Evolutionary conservation across 345 rosid species (phyloP), one percentile per base, ranked within the genome.

Genomic region (Lepidium aucheri): DNA sequence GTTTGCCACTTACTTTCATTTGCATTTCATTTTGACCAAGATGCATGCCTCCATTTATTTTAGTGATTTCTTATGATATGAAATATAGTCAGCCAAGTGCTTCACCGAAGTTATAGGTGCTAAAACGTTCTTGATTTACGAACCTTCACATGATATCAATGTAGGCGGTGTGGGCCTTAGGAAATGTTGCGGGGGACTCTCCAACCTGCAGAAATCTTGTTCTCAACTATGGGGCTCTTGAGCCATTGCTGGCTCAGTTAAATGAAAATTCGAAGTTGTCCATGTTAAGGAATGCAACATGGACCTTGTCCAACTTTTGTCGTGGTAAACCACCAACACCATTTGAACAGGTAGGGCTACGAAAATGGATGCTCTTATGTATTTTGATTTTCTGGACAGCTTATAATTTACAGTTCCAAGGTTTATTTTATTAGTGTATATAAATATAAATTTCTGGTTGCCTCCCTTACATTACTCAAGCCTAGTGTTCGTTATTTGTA

Each of bases 151-250:
- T 56, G 57, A 3, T 59, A 59, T 38, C 22, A 9, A 42, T 79
- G 39, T 18, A 83, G 90, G 94, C 90, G 2, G 90, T 87, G 53
- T 84, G 90, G 94, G 90, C 94, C 54, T 78, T 87, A 73, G 94
- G 94, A 49, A 84, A 83, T 79, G 88, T 87, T 74, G 94, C 90
- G 49, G 90, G 90, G 49, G 90, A 87, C 72, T 87, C 90, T 9
- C 88, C 86, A 44, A 78, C 58, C 75, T 84, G 87, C 77, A 80
- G 89, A 75, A 86, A 86, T 59, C 89, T 86, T 64, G 87, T 84
- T 78, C 90, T 85, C 66, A 73, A 76, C 62, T 63, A 56, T 67
- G 90, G 90, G 45, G 94, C 90, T 59, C 80, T 87, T 40, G 43
- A 76, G 76, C 94, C 90, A 43, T 73, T 87, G 67, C 72, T 84